A percentile compares a stretch with the other conserved stretches of the same genome.
Evolutionary conservation across 2,329 filamentous ascomycete species (phyloP).

Genomic region (Apiospora saccharicola): DNA sequence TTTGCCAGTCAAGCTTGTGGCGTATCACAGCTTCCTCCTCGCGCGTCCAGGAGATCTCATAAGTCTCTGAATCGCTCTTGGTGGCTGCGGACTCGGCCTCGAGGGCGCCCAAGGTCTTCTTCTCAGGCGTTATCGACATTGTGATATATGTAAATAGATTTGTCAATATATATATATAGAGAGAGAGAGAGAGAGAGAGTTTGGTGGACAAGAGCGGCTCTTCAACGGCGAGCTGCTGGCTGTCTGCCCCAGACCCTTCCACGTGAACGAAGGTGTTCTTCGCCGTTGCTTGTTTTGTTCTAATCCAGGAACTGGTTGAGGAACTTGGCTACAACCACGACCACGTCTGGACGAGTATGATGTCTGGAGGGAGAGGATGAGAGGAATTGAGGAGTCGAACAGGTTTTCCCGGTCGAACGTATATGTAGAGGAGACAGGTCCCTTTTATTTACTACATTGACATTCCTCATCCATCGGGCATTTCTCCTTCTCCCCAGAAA

Average conservation of each 20-base stretch:
- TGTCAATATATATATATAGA: neutral
- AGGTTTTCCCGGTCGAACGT: neutral
- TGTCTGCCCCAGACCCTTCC: neutral
- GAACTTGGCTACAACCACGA: no score
- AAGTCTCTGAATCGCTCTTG: conserved; percentile 35
- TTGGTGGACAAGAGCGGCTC: neutral
- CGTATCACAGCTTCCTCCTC: conserved; percentile 58
- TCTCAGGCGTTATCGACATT: conserved; percentile 27
- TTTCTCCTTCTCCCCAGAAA: conserved; percentile 4
- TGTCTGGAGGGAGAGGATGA: neutral
- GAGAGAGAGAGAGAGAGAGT: neutral
- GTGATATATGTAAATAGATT: neutral
- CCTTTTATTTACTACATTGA: neutral
- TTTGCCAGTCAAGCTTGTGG: conserved; percentile 60
- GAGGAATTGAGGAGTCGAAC: neutral
- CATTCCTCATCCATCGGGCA: neutral
- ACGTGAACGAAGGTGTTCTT: neutral
- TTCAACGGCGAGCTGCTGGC: neutral
- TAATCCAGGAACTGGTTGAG: neutral
- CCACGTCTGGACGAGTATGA: neutral
- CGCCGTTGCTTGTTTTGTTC: neutral
- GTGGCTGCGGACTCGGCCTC: conserved; percentile 33
- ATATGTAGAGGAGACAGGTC: neutral
- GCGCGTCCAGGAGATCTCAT: conserved; percentile 51
- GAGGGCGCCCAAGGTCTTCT: conserved; percentile 34